Base-by-base conservation (phyloP, 2,329 filamentous ascomycete genomes). In the Exophiala sp. region DNA sequence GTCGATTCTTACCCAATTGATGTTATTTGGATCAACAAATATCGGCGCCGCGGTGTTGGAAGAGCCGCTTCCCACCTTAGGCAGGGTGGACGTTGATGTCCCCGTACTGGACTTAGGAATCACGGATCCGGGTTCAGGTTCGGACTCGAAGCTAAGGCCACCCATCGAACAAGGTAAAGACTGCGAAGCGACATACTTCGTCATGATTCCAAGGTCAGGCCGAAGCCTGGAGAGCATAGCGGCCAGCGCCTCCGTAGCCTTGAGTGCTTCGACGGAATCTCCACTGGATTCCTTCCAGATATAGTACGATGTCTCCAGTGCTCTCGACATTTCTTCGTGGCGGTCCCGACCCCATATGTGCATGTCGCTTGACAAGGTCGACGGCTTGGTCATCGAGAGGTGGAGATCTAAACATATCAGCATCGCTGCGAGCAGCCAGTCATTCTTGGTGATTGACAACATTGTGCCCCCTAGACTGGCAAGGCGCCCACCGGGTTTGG, bases 211-310 rank as follows among this genome's bases (percentile, higher is more conserved):
- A 43, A 29, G 29, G 8, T 43, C 41, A 3, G 41, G 41, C 41
- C 41, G 18, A 12, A 43, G 12, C 11, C 29, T 43, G 9, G 41
- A 18, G n/a, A 43, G 41, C 41, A 43, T 43, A 9, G 41, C 41
- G 21, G 41, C 41, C 18, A 43, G 41, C 29, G 41, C 41, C 21
- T 43, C 41, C n/a, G 20, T 43, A 10, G 41, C 41, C 9, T 43
- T 43, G 20, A 43, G 41, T 9, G 41, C 41, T n/a, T 43, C 41
- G 20, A 29, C 41, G 11, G 41, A 43, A n/a, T 43, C 41, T 43
- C 11, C 41, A 29, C 41, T 43, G 9, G 21, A 43, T 18, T 43
- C 41, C 10, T 24, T 21, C 41, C 41, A 43, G 12, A 43, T 43
- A 8, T 43, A 43, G n/a, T 43, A 43, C 5, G 41, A 43, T 5